phyloP scores from a whole-genome alignment of 495 filamentous ascomycete genomes.

The Pseudomonodictys pantanalensis region DNA sequence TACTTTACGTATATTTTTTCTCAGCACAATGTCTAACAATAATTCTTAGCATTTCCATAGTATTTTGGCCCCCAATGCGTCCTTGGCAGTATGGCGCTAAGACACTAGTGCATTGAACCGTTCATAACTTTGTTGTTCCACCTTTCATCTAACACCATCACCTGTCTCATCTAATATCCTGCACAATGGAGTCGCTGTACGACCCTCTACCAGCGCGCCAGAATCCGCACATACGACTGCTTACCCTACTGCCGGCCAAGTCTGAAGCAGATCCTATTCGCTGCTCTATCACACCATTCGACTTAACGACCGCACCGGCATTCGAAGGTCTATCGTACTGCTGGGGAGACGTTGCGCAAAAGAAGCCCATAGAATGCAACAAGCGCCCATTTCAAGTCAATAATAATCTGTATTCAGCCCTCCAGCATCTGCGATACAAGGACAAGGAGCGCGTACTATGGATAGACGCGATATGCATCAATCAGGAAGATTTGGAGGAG shows the following conservation, averaged over 20 bases:
- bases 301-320: not conserved
- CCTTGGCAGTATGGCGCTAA: too few relatives aligned
- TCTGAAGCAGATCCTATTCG: not conserved
- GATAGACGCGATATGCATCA: conserved; percentile 19
- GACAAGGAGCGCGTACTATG: conserved; percentile 1
- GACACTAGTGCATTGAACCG: too few relatives aligned
- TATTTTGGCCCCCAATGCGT: too few relatives aligned
- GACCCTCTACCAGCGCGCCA: not conserved
- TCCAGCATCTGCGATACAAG: not conserved
- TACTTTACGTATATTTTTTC: too few relatives aligned
- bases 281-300: not conserved
- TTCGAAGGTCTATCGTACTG: not conserved
- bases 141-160: not conserved
- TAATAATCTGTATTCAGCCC: not conserved
- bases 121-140: too few relatives aligned
- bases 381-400: not conserved
- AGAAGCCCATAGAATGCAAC: not conserved
- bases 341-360: not conserved
- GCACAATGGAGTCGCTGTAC: not conserved
- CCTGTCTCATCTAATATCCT: not conserved
- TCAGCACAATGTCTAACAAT: too few relatives aligned
- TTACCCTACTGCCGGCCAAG: not conserved
- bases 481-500: conserved; percentile 17
- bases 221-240: not conserved
- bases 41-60: too few relatives aligned